Base-by-base conservation (phyloP, 768 basidiomycete genomes). In the Amanita pallidorosea region DNA sequence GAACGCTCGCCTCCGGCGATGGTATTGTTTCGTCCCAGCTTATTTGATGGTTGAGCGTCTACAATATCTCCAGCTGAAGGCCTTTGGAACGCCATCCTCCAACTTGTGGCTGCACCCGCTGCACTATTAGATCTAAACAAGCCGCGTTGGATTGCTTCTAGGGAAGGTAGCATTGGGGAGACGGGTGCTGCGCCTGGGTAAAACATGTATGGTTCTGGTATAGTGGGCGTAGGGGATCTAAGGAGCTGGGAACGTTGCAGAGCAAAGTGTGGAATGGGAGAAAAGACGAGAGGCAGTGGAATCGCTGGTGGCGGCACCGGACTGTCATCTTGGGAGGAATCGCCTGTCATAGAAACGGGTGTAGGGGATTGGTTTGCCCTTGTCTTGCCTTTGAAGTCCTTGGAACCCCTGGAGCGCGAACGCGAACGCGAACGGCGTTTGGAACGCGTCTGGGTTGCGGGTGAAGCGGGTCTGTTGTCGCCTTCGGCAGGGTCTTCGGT, bases 81-180 rank as follows among this genome's bases (percentile, higher is more conserved):
- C 63, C 91, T 93, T 55, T 81, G 81, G 79, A 95, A 80, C 4
- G 91, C 91, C 65, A 81, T 69, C 58, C 79, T 76, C 43, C 86
- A 70, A 29, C 70, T 69, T 27, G 80, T 81, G 60, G 84, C 77
- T 46, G 82, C 77, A 47, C 85, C 76, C 18, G 85, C 87, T n/a
- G 88, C 88, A 60, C 92, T 94, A 62, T 94, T 93, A 2, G 93
- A 94, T 17, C 93, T 83, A 60, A 88, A 83, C 2, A 96, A 76
- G 13, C 85, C 84, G 59, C 73, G 79, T 61, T 83, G 83, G 34
- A 94, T 68, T 18, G 84, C 86, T 58, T 89, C 85, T 5, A 95
- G 71, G 3, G 87, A 79, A 0, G 89, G 89, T 33, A 85, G 65
- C 43, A 80, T 63, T 15, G 86, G 84, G 2, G 81, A 82, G 6